These are phyloP conservation scores for Symbiodinium pilosum DNA, from an alignment of 73 alveolate species.

Conservation along the genomic window DNA sequence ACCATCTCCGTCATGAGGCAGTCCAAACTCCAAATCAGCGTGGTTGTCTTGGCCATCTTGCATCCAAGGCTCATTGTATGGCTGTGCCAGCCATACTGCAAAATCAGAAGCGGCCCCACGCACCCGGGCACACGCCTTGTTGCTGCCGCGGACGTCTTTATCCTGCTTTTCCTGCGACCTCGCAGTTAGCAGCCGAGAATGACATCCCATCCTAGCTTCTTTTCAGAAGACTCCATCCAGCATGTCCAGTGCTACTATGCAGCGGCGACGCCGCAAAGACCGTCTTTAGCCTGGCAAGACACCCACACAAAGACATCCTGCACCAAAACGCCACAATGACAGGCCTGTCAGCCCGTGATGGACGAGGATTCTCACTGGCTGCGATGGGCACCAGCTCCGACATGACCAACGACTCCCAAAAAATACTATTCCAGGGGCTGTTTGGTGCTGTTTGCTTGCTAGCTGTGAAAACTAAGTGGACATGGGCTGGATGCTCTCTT, in stretches of 20 bases:
- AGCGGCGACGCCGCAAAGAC: background rate
- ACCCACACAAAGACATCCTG: too few species aligned
- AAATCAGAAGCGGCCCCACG: background rate
- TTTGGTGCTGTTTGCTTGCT: too few species aligned
- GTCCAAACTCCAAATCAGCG: background rate
- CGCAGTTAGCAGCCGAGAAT: background rate
- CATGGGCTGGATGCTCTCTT: too few species aligned
- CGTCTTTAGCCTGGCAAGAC: background rate
- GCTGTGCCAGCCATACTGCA: constrained; percentile 10
- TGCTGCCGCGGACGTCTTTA: background rate
- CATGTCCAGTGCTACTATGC: too few species aligned
- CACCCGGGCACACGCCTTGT: too few species aligned
- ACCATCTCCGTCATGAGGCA: background rate
- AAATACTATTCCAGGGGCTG: too few species aligned
- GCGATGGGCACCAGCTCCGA: background rate
- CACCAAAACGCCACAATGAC: too few species aligned
- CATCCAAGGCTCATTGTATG: constrained; percentile 40
- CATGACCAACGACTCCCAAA: background rate
- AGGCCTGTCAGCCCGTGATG: constrained; percentile 16
- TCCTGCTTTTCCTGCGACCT: background rate
- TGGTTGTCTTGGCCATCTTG: too few species aligned
- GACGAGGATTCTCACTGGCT: background rate
- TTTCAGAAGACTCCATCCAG: too few species aligned
- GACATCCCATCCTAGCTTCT: background rate
- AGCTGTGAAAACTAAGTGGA: too few species aligned